Conservation (phyloP, 1,139 yeast genomes). For the Candida sojae region DNA sequence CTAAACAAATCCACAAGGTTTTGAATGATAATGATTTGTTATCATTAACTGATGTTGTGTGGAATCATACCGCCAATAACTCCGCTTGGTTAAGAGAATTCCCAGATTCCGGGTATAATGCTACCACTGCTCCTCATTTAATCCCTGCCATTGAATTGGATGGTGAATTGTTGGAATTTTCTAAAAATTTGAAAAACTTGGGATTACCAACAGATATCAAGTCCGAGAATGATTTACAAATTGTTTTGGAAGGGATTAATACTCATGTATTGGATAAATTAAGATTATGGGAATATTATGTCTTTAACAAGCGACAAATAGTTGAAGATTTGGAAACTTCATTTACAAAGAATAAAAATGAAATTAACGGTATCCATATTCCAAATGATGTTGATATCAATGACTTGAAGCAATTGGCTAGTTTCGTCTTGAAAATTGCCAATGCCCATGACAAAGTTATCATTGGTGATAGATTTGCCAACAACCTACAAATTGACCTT, state of each 20-base stretch:
- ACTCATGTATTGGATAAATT: conserved; percentile 65
- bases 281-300: conserved; percentile 87
- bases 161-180: conserved; percentile 61
- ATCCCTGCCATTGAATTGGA: conserved; percentile 84
- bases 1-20: conserved; percentile 31
- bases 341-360: conserved; percentile 32
- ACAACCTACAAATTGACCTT: conserved; percentile 50
- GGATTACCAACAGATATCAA: conserved; percentile 63
- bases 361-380: conserved; percentile 27
- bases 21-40: conserved; percentile 62
- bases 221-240: conserved; percentile 53
- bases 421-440: conserved; percentile 48
- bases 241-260: conserved; percentile 65
- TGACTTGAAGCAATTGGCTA: conserved; percentile 46
- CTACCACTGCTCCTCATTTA: conserved; percentile 86
- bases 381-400: conserved; percentile 33
- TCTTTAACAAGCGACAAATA: conserved; percentile 52
- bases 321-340: conserved; percentile 35
- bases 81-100: conserved; percentile 82
- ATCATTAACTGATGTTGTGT: conserved; percentile 87
- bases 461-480: conserved; percentile 47
- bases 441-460: conserved; percentile 25
- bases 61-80: conserved; percentile 93
- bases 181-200: conserved; percentile 50
- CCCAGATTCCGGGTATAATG: conserved; percentile 90